A percentile compares a stretch with the other conserved stretches of the same genome.
phyloP scores from a whole-genome alignment of 2,329 filamentous ascomycete genomes.

The Daldinia sp. region DNA sequence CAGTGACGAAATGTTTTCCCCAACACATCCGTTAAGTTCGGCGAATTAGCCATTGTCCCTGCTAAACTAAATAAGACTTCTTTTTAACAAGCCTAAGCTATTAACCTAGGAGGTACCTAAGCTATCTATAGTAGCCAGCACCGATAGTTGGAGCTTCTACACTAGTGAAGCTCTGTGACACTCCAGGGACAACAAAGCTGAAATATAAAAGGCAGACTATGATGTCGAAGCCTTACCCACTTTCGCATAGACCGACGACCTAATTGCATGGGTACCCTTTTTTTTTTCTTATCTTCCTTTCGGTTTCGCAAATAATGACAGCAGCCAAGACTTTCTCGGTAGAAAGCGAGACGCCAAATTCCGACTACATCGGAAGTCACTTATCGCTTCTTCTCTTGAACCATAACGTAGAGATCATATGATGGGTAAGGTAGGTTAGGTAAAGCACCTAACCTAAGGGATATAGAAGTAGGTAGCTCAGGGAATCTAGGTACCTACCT shows the following conservation, averaged over 20 bases:
- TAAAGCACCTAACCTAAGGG: too few relatives aligned
- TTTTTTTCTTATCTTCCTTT: slow-evolving; percentile 1
- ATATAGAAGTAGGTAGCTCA: too few relatives aligned
- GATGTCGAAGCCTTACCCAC: slow-evolving; percentile 25
- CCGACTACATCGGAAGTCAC: slow-evolving; percentile 1
- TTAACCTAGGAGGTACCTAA: too few relatives aligned
- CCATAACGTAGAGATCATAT: not conserved
- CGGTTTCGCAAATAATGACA: slow-evolving; percentile 25
- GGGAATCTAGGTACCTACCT: too few relatives aligned
- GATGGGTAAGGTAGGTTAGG: too few relatives aligned
- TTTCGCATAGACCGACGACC: slow-evolving; percentile 9
- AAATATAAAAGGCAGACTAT: slow-evolving; percentile 23
- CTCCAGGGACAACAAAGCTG: slow-evolving; percentile 15
- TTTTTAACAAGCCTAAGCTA: slow-evolving; percentile 9
- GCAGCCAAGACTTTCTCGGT: slow-evolving; percentile 33
- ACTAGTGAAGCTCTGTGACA: slow-evolving; percentile 40
- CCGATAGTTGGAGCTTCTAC: slow-evolving; percentile 25
- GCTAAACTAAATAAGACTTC: not conserved
- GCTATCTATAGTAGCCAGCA: slow-evolving; percentile 27
- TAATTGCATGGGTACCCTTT: slow-evolving; percentile 27
- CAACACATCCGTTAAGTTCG: slow-evolving; percentile 13
- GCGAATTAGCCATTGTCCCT: slow-evolving; percentile 20
- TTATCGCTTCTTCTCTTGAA: not conserved
- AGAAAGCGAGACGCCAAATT: slow-evolving; percentile 10
- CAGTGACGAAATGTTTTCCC: slow-evolving; percentile 15